Percentiles rank a stretch among this genome's conserved stretches.
These are phyloP conservation scores for Kazachstania sp. DNA, from an alignment of 1,139 yeast genomes.

Conservation along the genomic window DNA sequence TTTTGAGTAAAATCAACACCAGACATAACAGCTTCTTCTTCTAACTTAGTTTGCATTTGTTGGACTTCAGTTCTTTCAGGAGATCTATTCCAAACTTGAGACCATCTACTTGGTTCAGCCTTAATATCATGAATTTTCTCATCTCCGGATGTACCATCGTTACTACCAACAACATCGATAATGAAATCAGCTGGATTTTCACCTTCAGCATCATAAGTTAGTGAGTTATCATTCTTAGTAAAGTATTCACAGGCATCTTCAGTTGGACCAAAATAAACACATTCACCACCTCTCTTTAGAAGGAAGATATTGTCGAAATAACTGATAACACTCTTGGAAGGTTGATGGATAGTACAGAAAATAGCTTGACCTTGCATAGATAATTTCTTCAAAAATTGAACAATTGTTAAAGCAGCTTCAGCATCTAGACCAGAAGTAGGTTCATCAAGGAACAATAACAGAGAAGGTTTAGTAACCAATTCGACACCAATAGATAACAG, in stretches of 20 bases:
- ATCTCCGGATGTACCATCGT: background rate
- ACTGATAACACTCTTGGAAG: slow-evolving; percentile 26
- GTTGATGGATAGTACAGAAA: slow-evolving; percentile 43
- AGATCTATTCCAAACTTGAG: slow-evolving; percentile 39
- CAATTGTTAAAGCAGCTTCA: slow-evolving; percentile 42
- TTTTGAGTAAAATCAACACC: slow-evolving; percentile 30
- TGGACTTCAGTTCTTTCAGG: slow-evolving; percentile 25
- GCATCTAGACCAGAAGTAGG: slow-evolving; percentile 45
- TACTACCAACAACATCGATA: slow-evolving; percentile 43
- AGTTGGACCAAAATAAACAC: slow-evolving; percentile 37
- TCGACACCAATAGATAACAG: slow-evolving; percentile 47
- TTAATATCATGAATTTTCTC: background rate
- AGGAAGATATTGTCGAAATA: slow-evolving; percentile 37
- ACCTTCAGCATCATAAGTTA: slow-evolving; percentile 14
- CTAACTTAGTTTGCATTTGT: slow-evolving; percentile 25
- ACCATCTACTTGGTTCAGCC: slow-evolving; percentile 36
- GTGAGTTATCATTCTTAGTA: slow-evolving; percentile 12
- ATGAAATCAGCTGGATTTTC: slow-evolving; percentile 60
- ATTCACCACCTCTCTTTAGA: slow-evolving; percentile 38
- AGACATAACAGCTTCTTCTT: slow-evolving; percentile 13
- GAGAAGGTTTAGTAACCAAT: slow-evolving; percentile 41
- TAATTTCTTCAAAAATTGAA: slow-evolving; percentile 35
- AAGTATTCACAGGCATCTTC: slow-evolving; percentile 38
- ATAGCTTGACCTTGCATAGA: slow-evolving; percentile 43
- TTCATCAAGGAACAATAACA: slow-evolving; percentile 40